Evolutionary conservation across 2,329 filamentous ascomycete genomes (phyloP).

Genomic region (Zalaria obscura): DNA sequence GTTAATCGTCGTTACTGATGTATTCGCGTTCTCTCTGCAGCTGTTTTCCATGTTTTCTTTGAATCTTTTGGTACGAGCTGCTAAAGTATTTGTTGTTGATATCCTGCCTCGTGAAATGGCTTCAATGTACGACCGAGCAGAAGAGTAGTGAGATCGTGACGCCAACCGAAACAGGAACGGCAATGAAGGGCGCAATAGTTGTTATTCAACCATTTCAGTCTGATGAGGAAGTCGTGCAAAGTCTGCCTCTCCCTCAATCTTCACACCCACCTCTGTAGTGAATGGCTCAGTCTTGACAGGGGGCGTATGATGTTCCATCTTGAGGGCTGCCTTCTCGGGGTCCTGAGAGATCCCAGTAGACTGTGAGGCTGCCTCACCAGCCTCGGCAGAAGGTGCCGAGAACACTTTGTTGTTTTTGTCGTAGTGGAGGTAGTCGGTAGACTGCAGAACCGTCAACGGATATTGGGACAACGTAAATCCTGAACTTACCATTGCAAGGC

Average conservation of each 20-base stretch:
- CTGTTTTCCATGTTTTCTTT: too few relatives aligned
- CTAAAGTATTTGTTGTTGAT: too few relatives aligned
- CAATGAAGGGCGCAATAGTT: too few relatives aligned
- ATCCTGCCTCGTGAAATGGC: too few relatives aligned
- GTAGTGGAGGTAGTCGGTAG: conserved; percentile 9
- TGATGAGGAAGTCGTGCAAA: neutral
- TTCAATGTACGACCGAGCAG: too few relatives aligned
- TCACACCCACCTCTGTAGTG: neutral
- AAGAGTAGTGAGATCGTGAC: too few relatives aligned
- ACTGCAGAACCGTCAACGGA: neutral
- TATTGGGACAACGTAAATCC: neutral
- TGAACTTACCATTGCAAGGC: conserved; percentile 7
- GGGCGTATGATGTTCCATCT: neutral
- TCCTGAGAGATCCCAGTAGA: neutral
- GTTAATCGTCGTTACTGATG: too few relatives aligned
- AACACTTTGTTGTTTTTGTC: conserved; percentile 9
- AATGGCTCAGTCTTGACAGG: neutral
- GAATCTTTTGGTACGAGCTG: too few relatives aligned
- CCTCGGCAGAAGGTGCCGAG: conserved; percentile 3
- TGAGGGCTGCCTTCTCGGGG: neutral
- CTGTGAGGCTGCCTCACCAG: neutral
- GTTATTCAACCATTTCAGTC: neutral
- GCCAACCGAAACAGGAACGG: too few relatives aligned
- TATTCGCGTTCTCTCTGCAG: too few relatives aligned
- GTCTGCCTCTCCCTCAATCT: neutral